Conservation (phyloP, 2,329 filamentous ascomycete genomes). For the Fusarium newnesense region DNA sequence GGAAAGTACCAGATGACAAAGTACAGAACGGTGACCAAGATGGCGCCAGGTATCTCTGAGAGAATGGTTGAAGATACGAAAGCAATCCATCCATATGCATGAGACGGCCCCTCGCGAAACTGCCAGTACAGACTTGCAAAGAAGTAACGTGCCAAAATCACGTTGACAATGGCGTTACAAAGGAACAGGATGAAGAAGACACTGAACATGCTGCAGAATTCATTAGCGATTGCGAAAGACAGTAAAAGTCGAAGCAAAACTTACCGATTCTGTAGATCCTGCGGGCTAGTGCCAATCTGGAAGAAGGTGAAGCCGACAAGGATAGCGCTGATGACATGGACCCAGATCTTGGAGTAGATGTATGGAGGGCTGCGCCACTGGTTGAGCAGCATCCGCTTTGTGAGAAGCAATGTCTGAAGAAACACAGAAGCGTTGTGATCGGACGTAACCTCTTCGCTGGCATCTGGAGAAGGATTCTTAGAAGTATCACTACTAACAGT, state of each 20-base stretch:
- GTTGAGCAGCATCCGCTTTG: neutral
- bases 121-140: neutral
- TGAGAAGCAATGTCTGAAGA: neutral
- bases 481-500: no score
- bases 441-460: neutral
- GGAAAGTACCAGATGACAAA: neutral
- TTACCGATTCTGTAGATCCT: neutral
- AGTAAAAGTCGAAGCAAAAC: no score
- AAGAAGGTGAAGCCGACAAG: neutral
- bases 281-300: neutral
- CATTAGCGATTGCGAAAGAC: neutral
- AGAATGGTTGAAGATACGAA: neutral
- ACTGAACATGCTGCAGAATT: neutral
- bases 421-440: neutral
- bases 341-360: neutral
- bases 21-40: neutral
- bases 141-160: neutral
- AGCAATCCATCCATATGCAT: neutral
- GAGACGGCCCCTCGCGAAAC: neutral
- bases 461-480: fast-evolving
- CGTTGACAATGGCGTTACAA: neutral
- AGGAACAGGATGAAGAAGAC: neutral
- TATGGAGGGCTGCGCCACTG: neutral
- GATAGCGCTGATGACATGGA: neutral
- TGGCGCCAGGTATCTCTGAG: neutral